phyloP scores from a whole-genome alignment of 192 early-diverging fungal species.

The Backusella liffmaniae region DNA sequence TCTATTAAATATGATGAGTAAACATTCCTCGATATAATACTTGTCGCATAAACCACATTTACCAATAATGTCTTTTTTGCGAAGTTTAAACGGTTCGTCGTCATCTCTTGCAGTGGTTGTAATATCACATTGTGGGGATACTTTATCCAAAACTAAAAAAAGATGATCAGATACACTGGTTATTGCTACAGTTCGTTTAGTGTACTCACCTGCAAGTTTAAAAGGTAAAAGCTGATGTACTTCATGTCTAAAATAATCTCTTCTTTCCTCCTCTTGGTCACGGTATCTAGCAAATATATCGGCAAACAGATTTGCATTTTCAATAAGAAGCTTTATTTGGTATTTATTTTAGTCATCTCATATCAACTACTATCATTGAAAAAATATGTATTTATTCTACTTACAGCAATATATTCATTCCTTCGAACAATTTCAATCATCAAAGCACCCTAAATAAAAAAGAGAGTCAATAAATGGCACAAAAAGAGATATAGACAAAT shows the following conservation, averaged over 20 bases:
- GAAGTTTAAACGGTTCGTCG: slow-evolving; percentile 32
- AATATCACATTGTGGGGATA: slow-evolving; percentile 49
- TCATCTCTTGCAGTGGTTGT: slow-evolving; percentile 34
- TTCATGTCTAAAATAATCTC: slow-evolving; percentile 23
- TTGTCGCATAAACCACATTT: background rate
- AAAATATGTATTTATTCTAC: background rate
- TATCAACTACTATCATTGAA: background rate
- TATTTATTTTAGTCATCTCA: background rate
- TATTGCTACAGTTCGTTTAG: background rate
- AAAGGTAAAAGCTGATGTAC: slow-evolving; percentile 18
- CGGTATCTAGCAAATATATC: slow-evolving; percentile 22
- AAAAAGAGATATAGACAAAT: background rate
- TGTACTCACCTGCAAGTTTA: slow-evolving; percentile 14
- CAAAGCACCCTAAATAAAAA: slow-evolving; percentile 30
- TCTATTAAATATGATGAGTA: background rate
- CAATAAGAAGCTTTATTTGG: slow-evolving; percentile 16
- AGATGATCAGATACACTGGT: background rate
- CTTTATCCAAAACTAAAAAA: slow-evolving; percentile 38
- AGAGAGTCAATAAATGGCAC: background rate
- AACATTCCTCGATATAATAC: too few species aligned
- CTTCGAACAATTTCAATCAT: slow-evolving; percentile 52
- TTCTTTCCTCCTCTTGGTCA: slow-evolving; percentile 25
- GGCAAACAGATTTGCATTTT: slow-evolving; percentile 26
- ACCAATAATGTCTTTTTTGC: slow-evolving; percentile 40
- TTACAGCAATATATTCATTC: slow-evolving; percentile 48